These are phyloP conservation scores for Copromyces sp. DNA, from an alignment of 495 filamentous ascomycete genomes.

Conservation along the genomic window DNA sequence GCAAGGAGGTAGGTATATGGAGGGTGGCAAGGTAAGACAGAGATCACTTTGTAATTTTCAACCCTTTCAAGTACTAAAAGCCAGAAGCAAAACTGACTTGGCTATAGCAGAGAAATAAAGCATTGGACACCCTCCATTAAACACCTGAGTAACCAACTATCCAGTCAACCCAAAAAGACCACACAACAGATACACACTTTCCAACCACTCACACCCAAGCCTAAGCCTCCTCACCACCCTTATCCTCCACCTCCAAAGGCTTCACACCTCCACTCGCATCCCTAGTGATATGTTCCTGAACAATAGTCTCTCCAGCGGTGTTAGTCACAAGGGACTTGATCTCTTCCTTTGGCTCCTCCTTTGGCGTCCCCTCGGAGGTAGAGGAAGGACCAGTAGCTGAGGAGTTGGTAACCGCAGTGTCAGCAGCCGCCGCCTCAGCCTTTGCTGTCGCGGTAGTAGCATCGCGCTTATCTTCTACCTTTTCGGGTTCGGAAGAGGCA, in stretches of 20 bases:
- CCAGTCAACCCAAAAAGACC: too few relatives aligned
- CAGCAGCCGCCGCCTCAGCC: background rate
- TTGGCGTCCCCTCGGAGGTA: background rate
- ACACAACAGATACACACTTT: background rate
- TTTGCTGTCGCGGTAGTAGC: background rate
- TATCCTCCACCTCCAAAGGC: slow-evolving; percentile 24
- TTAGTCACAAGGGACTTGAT: slow-evolving; percentile 40
- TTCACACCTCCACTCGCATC: slow-evolving; percentile 7
- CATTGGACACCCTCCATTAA: background rate
- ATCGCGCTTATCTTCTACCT: background rate
- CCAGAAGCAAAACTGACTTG: background rate
- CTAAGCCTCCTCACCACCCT: slow-evolving; percentile 20
- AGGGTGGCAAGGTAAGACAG: background rate
- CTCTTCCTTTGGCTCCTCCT: slow-evolving; percentile 6
- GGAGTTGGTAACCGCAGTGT: background rate
- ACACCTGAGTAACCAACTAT: background rate
- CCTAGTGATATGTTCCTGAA: slow-evolving; percentile 30
- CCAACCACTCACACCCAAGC: background rate
- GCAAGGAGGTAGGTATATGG: background rate
- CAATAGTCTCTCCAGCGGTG: slow-evolving; percentile 44
- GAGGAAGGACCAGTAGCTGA: background rate
- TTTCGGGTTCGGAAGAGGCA: background rate
- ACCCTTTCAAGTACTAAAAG: background rate
- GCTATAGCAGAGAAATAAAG: background rate
- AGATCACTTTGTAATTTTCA: background rate